Percentiles rank a stretch among this genome's conserved stretches.
Evolutionary conservation across 2,329 filamentous ascomycete genomes (phyloP).

Genomic region (Claviceps maximensis): DNA sequence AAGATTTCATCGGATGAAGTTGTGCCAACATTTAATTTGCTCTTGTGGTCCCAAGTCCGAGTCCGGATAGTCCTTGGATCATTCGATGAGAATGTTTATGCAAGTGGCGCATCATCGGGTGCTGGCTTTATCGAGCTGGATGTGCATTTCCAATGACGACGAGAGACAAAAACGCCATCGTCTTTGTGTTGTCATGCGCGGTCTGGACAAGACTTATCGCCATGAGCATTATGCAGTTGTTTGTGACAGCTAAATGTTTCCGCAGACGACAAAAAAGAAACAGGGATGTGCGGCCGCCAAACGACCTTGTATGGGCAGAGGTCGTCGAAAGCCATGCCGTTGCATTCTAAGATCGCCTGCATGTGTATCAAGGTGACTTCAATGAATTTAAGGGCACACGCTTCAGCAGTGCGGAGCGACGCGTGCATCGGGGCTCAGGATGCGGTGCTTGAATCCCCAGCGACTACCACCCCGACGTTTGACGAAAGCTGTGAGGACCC

Average conservation of each 20-base stretch:
- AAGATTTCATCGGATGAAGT: neutral
- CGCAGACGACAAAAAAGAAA: neutral
- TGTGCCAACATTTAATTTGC: neutral
- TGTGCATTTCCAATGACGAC: neutral
- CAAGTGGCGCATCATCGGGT: neutral
- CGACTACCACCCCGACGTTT: neutral
- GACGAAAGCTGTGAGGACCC: conserved; percentile 45
- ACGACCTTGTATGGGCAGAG: neutral
- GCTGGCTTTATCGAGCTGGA: neutral
- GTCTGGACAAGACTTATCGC: neutral
- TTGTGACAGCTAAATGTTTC: neutral
- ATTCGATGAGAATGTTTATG: no score
- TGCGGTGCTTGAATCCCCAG: conserved; percentile 24
- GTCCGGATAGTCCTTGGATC: neutral
- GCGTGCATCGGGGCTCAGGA: neutral
- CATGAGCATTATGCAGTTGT: neutral
- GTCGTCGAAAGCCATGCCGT: neutral
- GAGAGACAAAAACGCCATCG: neutral
- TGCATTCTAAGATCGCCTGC: neutral
- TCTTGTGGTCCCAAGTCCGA: neutral
- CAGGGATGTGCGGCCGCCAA: neutral
- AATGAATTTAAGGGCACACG: neutral
- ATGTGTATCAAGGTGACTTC: no score
- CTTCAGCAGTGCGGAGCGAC: neutral
- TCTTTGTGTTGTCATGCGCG: neutral